A percentile compares a stretch with the other conserved stretches of the same genome.
Conservation (phyloP, 495 filamentous ascomycete genomes). For the Xylaria bambusicola region DNA sequence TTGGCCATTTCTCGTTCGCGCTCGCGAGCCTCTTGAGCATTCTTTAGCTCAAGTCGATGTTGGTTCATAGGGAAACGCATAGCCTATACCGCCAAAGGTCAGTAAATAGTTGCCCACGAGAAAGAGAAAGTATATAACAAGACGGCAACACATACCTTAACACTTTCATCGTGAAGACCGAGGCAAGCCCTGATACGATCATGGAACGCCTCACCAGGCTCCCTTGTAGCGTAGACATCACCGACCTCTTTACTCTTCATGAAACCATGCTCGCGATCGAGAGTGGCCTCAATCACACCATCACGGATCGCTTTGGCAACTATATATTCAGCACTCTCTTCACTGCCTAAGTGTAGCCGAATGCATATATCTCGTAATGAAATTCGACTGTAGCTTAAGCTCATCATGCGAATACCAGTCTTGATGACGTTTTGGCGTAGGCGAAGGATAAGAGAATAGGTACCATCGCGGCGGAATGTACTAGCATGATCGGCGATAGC, state of each 20-base stretch:
- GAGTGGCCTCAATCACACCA: constrained; percentile 92
- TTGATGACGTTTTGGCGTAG: constrained; percentile 98
- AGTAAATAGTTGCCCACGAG: not conserved
- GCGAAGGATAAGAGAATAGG: constrained; percentile 91
- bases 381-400: constrained; percentile 93
- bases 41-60: constrained; percentile 95
- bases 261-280: constrained; percentile 92
- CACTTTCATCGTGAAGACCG: constrained; percentile 91
- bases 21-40: constrained; percentile 94
- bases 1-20: constrained; percentile 95
- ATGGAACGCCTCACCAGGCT: constrained; percentile 96
- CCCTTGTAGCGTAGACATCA: constrained; percentile 93
- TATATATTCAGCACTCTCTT: constrained; percentile 98
- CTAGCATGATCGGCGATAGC: constrained; percentile 76
- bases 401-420: constrained; percentile 99
- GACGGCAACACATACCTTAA: constrained; percentile 79
- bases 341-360: constrained; percentile 84
- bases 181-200: constrained; percentile 91
- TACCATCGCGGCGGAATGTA: constrained; percentile 88
- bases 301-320: constrained; percentile 98
- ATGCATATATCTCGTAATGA: constrained; percentile 98
- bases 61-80: constrained; percentile 99
- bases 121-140: not conserved
- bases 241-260: constrained; percentile 98
- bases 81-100: constrained; percentile 60